Base-by-base conservation (phyloP, 169 alveolate species). In the Plasmodium relictum region DNA sequence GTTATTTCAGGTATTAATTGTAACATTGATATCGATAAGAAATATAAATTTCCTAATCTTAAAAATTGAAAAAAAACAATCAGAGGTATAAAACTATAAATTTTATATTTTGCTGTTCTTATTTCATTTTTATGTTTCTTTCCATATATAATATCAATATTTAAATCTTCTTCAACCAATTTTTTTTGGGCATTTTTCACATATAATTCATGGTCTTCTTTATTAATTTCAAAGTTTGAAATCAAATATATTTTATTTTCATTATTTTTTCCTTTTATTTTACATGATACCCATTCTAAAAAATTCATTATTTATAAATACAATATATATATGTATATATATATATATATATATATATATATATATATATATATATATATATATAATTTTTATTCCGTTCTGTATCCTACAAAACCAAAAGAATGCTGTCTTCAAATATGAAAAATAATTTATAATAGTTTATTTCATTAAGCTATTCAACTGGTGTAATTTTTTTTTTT, bases 41-140 rank as follows among this genome's bases (percentile, higher is more conserved):
- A 97, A 73, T 96, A 96, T 54, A 96, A 89, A 89, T 97, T 97
- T 8, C 98, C 98, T 69, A 96, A 78, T 58, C 97, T 87, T 45
- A 91, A 70, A 58, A 92, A 71, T 62, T 92, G 95, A 59, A 89
- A 89, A 63, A 92, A 69, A 8, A 92, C 86, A 42, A 89, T 88
- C 24, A 88, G 88, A 1, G 95, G 95, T 1, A 92, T 44, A 78
- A 92, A 92, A 52, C 86, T 73, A 52, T 87, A 68, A 56, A 78
- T 24, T 31, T 89, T 87, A 83, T 92, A 92, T 56, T 92, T 92
- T 18, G 94, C 92, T 18, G 95, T 92, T 26, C 92, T 88, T 48
- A 92, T 88, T 37, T 69, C 85, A 68, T 83, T 83, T 50, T 31
- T 48, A 45, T 83, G 91, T 39, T 83, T 83, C 59, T 52, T 83